phyloP scores from a whole-genome alignment of 2,329 filamentous ascomycete genomes.

The Geoglossum cookeanum region DNA sequence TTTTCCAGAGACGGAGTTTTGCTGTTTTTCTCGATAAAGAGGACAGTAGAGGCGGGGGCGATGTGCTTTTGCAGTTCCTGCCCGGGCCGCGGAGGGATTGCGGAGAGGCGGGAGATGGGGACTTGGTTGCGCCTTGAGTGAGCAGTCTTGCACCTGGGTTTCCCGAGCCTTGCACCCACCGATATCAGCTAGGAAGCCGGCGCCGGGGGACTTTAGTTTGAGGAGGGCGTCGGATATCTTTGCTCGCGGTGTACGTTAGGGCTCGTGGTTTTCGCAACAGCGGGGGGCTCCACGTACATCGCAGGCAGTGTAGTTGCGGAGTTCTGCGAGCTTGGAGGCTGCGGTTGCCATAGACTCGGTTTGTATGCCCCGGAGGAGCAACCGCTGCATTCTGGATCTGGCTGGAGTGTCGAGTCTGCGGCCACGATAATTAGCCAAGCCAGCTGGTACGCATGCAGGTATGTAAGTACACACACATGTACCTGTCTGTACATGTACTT shows the following conservation, averaged over 20 bases:
- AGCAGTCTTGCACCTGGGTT: not conserved
- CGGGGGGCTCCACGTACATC: not conserved
- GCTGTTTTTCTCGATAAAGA: conserved; percentile 31
- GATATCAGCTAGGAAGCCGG: not conserved
- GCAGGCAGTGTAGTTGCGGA: not conserved
- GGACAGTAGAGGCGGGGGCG: conserved; percentile 39
- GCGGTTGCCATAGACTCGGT: not conserved
- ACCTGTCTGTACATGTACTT: too few species aligned
- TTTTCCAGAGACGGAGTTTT: conserved; percentile 28
- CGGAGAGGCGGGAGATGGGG: not conserved
- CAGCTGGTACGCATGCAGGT: too few species aligned
- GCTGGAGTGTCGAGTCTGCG: too few species aligned
- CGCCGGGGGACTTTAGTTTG: not conserved
- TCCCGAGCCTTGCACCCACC: not conserved
- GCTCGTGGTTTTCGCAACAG: not conserved
- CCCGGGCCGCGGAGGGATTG: not conserved
- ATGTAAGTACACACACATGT: too few species aligned
- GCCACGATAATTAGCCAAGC: too few species aligned
- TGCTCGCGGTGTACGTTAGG: not conserved
- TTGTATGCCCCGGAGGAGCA: not conserved
- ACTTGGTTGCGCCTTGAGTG: not conserved
- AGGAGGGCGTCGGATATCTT: not conserved
- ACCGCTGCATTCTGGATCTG: not conserved
- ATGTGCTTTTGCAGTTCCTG: conserved; percentile 13
- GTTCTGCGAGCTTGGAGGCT: not conserved